phyloP scores from a whole-genome alignment of 441 rosid species.

The Capsella rubella region DNA sequence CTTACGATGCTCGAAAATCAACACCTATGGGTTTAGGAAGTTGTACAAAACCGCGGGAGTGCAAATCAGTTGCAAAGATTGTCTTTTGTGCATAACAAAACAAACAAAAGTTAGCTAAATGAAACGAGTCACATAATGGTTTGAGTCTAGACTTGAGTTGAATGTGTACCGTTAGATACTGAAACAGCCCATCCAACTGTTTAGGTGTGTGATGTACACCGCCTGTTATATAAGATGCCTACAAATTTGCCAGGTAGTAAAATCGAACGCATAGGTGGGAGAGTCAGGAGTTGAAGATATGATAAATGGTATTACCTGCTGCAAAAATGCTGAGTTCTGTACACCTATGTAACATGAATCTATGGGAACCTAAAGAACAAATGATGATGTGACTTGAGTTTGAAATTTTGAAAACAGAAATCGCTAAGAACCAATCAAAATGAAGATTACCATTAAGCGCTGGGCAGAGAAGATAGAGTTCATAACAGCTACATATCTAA shows the following conservation, averaged over 20 bases:
- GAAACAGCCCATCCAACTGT: conserved; percentile 88
- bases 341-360: conserved; percentile 90
- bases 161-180: conserved; percentile 72
- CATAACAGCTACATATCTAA: conserved; percentile 98
- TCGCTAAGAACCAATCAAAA: conserved; percentile 20
- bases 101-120: conserved; percentile 14
- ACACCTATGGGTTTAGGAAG: conserved; percentile 96
- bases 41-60: conserved; percentile 80
- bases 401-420: not conserved
- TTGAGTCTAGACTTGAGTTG: conserved; percentile 15
- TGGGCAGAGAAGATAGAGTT: conserved; percentile 97
- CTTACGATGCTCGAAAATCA: conserved; percentile 98
- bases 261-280: not conserved
- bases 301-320: conserved; percentile 64
- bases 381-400: conserved; percentile 25
- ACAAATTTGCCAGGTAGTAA: conserved; percentile 37
- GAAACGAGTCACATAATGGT: conserved; percentile 7
- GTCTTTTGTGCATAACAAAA: conserved; percentile 58
- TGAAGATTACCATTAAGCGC: conserved; percentile 72
- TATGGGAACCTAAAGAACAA: conserved; percentile 77
- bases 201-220: conserved; percentile 94
- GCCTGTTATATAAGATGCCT: conserved; percentile 96
- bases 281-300: conserved; percentile 8
- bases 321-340: conserved; percentile 92
- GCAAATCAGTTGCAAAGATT: conserved; percentile 91